Conservation (phyloP, 768 basidiomycete genomes). For the Kwoniella shandongensis region DNA sequence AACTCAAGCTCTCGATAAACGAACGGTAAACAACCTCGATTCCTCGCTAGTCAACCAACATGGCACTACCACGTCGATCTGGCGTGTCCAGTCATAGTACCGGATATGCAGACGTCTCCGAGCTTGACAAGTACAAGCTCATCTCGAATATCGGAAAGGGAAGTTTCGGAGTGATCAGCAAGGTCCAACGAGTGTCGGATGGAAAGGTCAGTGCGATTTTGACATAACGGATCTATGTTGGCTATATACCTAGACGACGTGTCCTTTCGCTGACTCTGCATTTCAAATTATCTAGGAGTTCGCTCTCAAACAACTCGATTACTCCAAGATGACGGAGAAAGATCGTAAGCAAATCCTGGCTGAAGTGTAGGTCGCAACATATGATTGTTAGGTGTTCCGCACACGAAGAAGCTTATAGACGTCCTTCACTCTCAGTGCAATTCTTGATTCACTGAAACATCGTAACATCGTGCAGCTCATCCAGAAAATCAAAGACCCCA, state of each 20-base stretch:
- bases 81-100: constrained; percentile 8
- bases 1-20: constrained; percentile 7
- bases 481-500: constrained; percentile 74
- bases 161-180: constrained; percentile 95
- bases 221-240: neutral
- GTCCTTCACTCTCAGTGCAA: too few species aligned
- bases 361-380: constrained; percentile 76
- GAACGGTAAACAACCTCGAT: neutral
- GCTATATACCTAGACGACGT: too few species aligned
- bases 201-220: constrained; percentile 66
- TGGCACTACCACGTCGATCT: constrained; percentile 19
- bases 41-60: neutral
- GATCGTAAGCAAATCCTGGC: constrained; percentile 96
- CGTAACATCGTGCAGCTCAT: constrained; percentile 78
- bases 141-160: constrained; percentile 94
- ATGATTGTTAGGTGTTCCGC: too few species aligned
- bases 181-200: constrained; percentile 81
- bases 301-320: constrained; percentile 94
- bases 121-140: constrained; percentile 76
- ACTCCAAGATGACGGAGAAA: constrained; percentile 92
- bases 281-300: constrained; percentile 54
- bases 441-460: constrained; percentile 91
- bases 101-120: constrained; percentile 38
- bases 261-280: too few species aligned
- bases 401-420: too few species aligned